These are phyloP conservation scores for Coemansia sp. DNA, from an alignment of 192 early-diverging fungal species.

Conservation along the genomic window DNA sequence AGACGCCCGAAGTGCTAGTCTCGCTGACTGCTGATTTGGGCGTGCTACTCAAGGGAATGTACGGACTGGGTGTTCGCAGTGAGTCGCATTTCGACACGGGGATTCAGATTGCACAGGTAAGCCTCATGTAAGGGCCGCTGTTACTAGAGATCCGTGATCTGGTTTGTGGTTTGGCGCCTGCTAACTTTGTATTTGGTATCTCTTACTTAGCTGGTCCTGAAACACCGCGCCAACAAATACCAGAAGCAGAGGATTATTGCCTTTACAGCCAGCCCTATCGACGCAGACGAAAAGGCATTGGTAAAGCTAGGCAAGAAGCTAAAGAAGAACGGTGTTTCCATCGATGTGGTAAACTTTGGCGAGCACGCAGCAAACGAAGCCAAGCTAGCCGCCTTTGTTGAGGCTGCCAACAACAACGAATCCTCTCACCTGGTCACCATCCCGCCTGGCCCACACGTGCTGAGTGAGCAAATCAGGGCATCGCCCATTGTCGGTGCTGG, in stretches of 20 bases:
- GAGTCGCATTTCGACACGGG: constrained; percentile 74
- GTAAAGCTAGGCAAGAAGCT: constrained; percentile 92
- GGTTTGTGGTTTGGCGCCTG: background rate
- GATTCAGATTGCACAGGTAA: constrained; percentile 92
- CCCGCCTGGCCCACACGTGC: constrained; percentile 89
- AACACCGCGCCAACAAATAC: constrained; percentile 96
- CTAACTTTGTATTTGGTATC: constrained; percentile 12
- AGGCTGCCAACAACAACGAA: constrained; percentile 86
- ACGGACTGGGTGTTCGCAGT: constrained; percentile 75
- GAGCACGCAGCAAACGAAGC: constrained; percentile 83
- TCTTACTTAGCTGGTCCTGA: constrained; percentile 72
- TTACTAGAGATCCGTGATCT: background rate
- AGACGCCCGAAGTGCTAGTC: constrained; percentile 91
- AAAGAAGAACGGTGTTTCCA: constrained; percentile 96
- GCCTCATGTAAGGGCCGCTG: constrained; percentile 22
- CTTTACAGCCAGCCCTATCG: constrained; percentile 88
- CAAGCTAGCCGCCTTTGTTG: constrained; percentile 89
- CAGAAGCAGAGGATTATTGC: constrained; percentile 92
- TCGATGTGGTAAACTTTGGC: constrained; percentile 96
- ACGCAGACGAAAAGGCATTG: constrained; percentile 78
- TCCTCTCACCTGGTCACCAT: constrained; percentile 91
- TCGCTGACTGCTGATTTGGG: constrained; percentile 88
- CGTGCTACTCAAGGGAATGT: constrained; percentile 83
- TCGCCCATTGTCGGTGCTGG: constrained; percentile 86
- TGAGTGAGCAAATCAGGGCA: constrained; percentile 79